A percentile compares a stretch with the other conserved stretches of the same genome.
phyloP scores from a whole-genome alignment of 2,329 filamentous ascomycete genomes.

The Cryoendolithus antarcticus region DNA sequence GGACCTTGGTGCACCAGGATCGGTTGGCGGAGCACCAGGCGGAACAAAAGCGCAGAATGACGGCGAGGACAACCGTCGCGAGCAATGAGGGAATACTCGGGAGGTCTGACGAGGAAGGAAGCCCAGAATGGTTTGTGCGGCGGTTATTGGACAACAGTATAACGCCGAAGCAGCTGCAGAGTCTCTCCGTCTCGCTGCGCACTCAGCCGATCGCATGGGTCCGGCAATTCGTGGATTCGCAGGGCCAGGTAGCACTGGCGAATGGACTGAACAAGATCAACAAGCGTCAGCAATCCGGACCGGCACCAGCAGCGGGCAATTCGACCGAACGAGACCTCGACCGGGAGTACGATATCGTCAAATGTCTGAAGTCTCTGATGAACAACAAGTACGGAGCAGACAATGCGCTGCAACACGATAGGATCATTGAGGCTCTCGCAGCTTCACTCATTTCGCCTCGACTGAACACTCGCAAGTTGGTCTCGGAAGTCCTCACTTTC shows the following conservation, averaged over 20 bases:
- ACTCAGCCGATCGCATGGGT: constrained; percentile 98
- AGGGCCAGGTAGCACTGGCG: constrained; percentile 90
- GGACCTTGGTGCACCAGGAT: constrained; percentile 94
- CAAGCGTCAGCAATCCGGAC: constrained; percentile 65
- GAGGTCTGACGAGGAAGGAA: constrained; percentile 85
- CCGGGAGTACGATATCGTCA: constrained; percentile 91
- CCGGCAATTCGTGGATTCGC: constrained; percentile 88
- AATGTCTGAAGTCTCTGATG: constrained; percentile 93
- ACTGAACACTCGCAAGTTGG: constrained; percentile 81
- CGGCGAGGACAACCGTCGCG: constrained; percentile 49
- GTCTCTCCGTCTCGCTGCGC: constrained; percentile 82
- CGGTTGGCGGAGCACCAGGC: constrained; percentile 86
- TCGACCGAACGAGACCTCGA: constrained; percentile 68
- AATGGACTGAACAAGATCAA: constrained; percentile 92
- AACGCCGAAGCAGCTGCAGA: constrained; percentile 80
- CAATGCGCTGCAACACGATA: constrained; percentile 80
- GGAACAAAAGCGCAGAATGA: constrained; percentile 76
- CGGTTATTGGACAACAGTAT: constrained; percentile 94
- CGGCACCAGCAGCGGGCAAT: constrained; percentile 44
- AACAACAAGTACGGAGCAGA: constrained; percentile 99
- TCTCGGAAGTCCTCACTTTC: constrained; percentile 93
- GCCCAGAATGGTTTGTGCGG: constrained; percentile 95
- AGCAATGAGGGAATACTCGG: constrained; percentile 60
- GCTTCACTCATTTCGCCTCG: constrained; percentile 80
- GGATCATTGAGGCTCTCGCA: constrained; percentile 76